These are phyloP conservation scores for Colletotrichum horii DNA, from an alignment of 2,329 filamentous ascomycete species.

Conservation along the genomic window DNA sequence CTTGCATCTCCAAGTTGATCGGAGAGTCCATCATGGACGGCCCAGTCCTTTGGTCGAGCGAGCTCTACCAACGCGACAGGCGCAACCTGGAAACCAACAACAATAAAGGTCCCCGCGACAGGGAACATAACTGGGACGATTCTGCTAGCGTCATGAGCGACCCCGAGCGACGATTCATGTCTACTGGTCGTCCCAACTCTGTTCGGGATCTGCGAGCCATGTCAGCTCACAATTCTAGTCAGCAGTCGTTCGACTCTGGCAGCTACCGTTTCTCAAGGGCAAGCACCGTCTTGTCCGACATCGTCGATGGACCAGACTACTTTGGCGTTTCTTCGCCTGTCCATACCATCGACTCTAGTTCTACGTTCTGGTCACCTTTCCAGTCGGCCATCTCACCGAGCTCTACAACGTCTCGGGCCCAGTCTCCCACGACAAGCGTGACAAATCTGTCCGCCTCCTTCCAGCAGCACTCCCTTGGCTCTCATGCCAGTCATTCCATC, in stretches of 20 bases:
- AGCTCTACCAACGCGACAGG: conserved; percentile 82
- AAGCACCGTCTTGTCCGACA: conserved; percentile 65
- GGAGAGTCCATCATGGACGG: conserved; percentile 84
- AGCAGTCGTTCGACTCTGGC: conserved; percentile 73
- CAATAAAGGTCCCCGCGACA: conserved; percentile 43
- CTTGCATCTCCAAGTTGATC: conserved; percentile 83
- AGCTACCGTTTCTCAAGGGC: conserved; percentile 66
- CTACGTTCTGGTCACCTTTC: conserved; percentile 91
- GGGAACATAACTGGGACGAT: conserved; percentile 58
- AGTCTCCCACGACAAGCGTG: conserved; percentile 67
- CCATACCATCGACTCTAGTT: conserved; percentile 74
- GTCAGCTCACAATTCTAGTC: conserved; percentile 67
- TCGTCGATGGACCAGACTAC: conserved; percentile 73
- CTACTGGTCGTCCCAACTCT: conserved; percentile 52
- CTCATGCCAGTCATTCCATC: conserved; percentile 52
- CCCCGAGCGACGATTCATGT: conserved; percentile 53
- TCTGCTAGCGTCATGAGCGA: conserved; percentile 60
- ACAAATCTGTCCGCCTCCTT: conserved; percentile 61
- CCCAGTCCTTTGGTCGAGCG: conserved; percentile 90
- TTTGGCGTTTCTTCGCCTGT: conserved; percentile 73
- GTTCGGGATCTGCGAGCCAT: conserved; percentile 63
- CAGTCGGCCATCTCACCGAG: conserved; percentile 70
- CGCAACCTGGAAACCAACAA: conserved; percentile 57
- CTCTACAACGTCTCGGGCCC: conserved; percentile 62
- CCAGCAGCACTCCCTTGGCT: conserved; percentile 47